Evolutionary conservation across 2,329 filamentous ascomycete genomes (phyloP).

Genomic region (Daldinia sp.): DNA sequence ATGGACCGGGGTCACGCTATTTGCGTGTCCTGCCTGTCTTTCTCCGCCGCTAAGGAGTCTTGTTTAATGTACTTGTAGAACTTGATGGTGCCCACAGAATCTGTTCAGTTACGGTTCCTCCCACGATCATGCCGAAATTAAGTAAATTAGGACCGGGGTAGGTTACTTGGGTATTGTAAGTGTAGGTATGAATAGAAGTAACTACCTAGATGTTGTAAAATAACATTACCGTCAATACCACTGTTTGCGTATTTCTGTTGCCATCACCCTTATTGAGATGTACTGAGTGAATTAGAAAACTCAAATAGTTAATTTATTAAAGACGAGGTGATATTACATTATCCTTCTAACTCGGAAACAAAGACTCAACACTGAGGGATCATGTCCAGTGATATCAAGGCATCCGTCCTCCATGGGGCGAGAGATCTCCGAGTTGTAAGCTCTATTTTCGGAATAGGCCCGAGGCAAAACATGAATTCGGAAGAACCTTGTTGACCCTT

Average conservation of each 20-base stretch:
- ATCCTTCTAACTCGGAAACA: neutral
- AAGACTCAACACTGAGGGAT: neutral
- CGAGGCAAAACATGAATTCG: neutral
- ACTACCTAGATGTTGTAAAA: too few species aligned
- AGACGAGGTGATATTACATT: neutral
- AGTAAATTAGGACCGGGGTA: neutral
- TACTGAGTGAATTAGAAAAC: neutral
- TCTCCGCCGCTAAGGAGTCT: constrained; percentile 14
- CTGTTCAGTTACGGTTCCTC: neutral
- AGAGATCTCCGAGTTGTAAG: constrained; percentile 64
- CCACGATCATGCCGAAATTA: constrained; percentile 1
- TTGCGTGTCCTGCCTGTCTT: neutral
- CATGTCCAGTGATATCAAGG: constrained; percentile 55
- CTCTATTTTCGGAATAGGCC: neutral
- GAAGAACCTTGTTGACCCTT: neutral
- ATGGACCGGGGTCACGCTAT: neutral
- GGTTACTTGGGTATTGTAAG: neutral
- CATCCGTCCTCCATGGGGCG: constrained; percentile 67
- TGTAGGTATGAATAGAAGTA: constrained; percentile 19
- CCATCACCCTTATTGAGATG: neutral
- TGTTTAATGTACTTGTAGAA: constrained; percentile 13
- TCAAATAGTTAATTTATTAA: neutral
- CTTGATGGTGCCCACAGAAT: constrained; percentile 28
- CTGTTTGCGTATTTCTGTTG: neutral
- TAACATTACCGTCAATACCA: neutral